Evolutionary conservation across 805 yeast species (phyloP).

Genomic region (Blastobotrys americana): DNA sequence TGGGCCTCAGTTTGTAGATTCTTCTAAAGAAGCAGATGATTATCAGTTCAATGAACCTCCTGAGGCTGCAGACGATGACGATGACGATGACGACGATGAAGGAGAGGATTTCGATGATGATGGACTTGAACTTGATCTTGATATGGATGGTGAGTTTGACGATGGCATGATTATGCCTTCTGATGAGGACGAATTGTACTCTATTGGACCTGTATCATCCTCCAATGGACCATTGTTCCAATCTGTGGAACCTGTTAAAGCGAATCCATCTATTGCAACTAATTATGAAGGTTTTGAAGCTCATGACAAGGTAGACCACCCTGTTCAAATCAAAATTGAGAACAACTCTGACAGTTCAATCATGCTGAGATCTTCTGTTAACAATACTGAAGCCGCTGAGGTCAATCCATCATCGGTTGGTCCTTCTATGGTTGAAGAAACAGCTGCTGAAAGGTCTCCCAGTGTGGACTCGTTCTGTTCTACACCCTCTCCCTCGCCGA

Average conservation of each 20-base stretch:
- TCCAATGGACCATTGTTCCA: no score
- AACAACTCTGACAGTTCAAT: no score
- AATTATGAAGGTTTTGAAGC: no score
- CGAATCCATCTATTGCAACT: no score
- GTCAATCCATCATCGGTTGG: not conserved
- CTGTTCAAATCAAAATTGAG: no score
- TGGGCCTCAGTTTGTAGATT: constrained; percentile 8
- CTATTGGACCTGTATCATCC: no score
- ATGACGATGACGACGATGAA: constrained; percentile 19
- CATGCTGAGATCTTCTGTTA: no score
- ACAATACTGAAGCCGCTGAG: not conserved
- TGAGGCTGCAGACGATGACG: constrained; percentile 15
- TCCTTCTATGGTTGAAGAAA: not conserved
- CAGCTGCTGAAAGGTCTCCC: not conserved
- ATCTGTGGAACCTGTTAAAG: no score
- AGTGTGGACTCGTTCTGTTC: not conserved
- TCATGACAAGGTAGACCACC: no score
- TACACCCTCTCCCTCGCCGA: no score
- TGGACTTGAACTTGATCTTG: constrained; percentile 5
- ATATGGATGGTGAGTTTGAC: constrained; percentile 4
- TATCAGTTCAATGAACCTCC: constrained; percentile 6
- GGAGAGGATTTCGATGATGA: constrained; percentile 14
- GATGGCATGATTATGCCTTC: not conserved
- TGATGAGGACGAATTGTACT: constrained; percentile 12
- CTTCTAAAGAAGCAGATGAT: constrained; percentile 7